phyloP scores from a whole-genome alignment of 2,329 filamentous ascomycete genomes.

The Pseudopithomyces chartarum region DNA sequence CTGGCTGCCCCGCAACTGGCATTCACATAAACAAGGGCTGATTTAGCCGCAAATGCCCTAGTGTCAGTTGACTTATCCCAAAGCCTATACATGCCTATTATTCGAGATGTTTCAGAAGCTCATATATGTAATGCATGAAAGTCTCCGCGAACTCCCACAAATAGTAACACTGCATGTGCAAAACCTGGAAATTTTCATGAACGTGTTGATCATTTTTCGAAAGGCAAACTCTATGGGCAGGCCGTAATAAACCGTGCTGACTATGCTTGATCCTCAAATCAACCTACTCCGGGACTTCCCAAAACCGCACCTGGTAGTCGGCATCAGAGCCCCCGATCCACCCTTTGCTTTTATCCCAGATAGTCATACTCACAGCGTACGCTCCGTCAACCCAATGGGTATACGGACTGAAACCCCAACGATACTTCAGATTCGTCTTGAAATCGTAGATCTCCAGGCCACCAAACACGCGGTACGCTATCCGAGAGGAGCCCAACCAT shows the following conservation, averaged over 20 bases:
- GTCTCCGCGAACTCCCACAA: background rate
- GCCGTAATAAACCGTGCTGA: background rate
- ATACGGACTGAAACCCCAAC: background rate
- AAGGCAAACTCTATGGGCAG: background rate
- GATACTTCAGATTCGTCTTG: conserved; percentile 9
- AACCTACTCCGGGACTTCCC: background rate
- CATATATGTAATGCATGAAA: no score
- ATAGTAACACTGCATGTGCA: background rate
- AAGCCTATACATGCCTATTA: background rate
- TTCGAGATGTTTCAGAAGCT: background rate
- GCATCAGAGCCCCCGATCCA: background rate
- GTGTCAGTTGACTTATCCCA: background rate
- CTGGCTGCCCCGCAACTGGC: background rate
- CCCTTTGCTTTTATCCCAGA: background rate
- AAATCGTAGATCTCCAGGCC: conserved; percentile 8
- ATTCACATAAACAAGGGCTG: conserved; percentile 2
- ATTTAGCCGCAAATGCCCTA: conserved; percentile 1
- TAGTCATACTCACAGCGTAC: background rate
- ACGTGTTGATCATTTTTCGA: background rate
- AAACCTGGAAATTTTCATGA: background rate
- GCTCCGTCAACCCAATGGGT: background rate
- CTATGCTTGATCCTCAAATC: background rate
- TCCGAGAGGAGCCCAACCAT: background rate
- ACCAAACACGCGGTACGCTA: conserved; percentile 4
- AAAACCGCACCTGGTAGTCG: background rate